phyloP scores from a whole-genome alignment of 768 basidiomycete species.

The Cyclocybe aegerita region DNA sequence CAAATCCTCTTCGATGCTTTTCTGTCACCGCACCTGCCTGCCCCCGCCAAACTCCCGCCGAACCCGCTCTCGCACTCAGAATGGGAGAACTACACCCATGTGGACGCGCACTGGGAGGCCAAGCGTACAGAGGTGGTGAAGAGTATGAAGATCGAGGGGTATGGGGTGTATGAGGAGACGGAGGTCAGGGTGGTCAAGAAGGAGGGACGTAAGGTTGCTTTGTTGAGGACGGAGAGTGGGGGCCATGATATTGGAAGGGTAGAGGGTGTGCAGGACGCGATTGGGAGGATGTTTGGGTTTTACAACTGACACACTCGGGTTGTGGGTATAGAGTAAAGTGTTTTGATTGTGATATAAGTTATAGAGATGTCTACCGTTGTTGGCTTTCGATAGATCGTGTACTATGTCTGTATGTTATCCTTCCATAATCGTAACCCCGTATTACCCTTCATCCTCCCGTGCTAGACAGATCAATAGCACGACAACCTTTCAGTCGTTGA shows the following conservation, averaged over 20 bases:
- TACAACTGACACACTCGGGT: constrained; percentile 5
- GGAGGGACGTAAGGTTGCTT: constrained; percentile 45
- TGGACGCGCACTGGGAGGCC: constrained; percentile 33
- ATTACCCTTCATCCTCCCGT: too few relatives aligned
- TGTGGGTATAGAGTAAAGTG: too few relatives aligned
- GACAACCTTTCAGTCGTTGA: too few relatives aligned
- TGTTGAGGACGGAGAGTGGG: constrained; percentile 58
- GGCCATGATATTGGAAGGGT: constrained; percentile 58
- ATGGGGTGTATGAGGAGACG: constrained; percentile 43
- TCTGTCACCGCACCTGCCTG: constrained; percentile 56
- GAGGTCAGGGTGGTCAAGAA: constrained; percentile 44
- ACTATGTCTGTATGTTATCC: too few relatives aligned
- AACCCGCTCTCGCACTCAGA: constrained; percentile 35
- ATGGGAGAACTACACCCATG: constrained; percentile 40
- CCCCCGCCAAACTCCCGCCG: constrained; percentile 28
- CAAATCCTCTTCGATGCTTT: constrained; percentile 66
- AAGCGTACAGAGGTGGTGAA: constrained; percentile 41
- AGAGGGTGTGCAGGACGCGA: constrained; percentile 71
- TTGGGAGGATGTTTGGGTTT: constrained; percentile 42
- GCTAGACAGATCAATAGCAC: too few relatives aligned
- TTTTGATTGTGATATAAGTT: not conserved
- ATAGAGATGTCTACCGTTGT: not conserved
- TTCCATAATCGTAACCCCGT: too few relatives aligned
- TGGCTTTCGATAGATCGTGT: too few relatives aligned
- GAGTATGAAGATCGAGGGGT: constrained; percentile 38